Base-by-base conservation (phyloP, 495 filamentous ascomycete genomes). In the Astrocystis sublimbata region DNA sequence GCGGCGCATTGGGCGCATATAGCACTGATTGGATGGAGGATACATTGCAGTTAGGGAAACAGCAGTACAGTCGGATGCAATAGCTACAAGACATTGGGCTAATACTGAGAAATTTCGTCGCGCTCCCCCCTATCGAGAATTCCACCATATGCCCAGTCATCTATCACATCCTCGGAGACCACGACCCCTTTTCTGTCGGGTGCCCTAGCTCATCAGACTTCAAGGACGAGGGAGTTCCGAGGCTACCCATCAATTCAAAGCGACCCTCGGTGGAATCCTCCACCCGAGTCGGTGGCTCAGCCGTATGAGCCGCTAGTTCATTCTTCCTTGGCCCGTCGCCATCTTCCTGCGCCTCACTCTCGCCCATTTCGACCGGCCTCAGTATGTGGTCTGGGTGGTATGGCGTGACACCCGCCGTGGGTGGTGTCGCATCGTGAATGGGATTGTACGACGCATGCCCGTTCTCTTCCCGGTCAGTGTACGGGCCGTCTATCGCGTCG, bases 401-500 rank as follows among this genome's bases (percentile, higher is more conserved):
- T 33, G 55, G 51, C 30, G 30, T n/a, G 19, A 36, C 50, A 45
- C 62, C 65, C 8, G 64, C 64, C 13, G 66, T 62, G 15, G 69
- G 65, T 7, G 61, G 58, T n/a, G 54, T 40, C n/a, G 64, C 63
- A n/a, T 56, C 36, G 5, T 31, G 45, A 8, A n/a, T 26, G 49
- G 47, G 26, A 13, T 56, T 19, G 9, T 28, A 40, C 21, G n/a
- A 8, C 0, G 6, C 9, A 24, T 38, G 12, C 33, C 55, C 23
- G 63, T 58, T 31, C n/a, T 42, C 54, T 4, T 30, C 43, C 23
- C 42, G 58, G 3, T 75, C 74, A 12, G 72, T 74, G 53, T 69
- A 78, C 7, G 75, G 76, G 0, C 76, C 76, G 0, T 67, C 49
- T 6, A 63, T 65, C 8, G 75, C 68, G 17, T 70, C 65, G 10